Evolutionary conservation across 2,329 filamentous ascomycete genomes (phyloP), one percentile per base, ranked within the genome.

Genomic region (Trichoderma pleuroti): DNA sequence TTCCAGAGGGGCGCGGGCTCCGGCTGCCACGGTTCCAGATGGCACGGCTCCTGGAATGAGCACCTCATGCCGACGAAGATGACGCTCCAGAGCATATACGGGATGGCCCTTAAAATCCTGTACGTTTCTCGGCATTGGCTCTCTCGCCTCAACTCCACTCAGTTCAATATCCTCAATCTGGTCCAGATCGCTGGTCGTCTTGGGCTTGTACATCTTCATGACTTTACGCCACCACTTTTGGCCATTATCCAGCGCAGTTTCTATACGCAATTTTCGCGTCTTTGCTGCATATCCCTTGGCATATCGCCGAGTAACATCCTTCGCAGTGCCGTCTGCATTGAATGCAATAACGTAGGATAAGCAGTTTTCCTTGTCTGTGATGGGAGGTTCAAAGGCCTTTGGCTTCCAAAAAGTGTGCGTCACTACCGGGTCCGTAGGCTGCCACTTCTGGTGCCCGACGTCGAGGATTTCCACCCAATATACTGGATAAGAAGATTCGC

Each of bases 391-490:
- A 32, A 99, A 84, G 60, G 87, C 90, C 34, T 86, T 86, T 0
- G 93, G 88, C 72, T 92, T 94, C 78, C 90, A 93, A 68, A 97
- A 89, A 0, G 74, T 92, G 69, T 88, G 86, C 0, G 94, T 97
- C 2, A 96, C 93, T 0, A 98, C 81, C 0, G 94, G 90, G 78
- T 99, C 96, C 46, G 96, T 88, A 0, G 93, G 87, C 69, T 97
- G 88, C 96, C 96, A 99, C 83, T 93, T 97, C 78, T 98, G 93
- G 73, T 93, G 89, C 0, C 92, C 92, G 67, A 90, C 85, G 73
- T 98, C 94, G 74, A 97, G 92, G 4, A 93, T 91, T 81, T 99
- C 96, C 0, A 98, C 91, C 96, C 96, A 99, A 78, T 94, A 98
- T 4, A 98, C 86, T 0, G 96, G 96, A 76, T 91, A 93, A 0